Conservation (phyloP, 495 filamentous ascomycete species). For the Neurospora cerealis region DNA sequence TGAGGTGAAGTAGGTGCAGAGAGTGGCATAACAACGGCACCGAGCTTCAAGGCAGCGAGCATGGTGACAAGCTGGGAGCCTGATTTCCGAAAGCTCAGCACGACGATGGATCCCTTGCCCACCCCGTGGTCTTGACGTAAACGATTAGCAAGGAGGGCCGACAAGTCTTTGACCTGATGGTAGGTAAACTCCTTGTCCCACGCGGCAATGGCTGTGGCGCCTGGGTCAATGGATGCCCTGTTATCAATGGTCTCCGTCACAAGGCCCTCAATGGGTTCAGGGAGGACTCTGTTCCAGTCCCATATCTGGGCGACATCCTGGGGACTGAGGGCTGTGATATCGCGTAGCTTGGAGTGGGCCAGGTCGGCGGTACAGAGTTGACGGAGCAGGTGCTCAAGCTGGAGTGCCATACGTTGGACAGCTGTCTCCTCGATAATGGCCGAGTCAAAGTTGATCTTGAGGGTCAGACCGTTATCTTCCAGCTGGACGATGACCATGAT, state of each 20-base stretch:
- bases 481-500: background rate
- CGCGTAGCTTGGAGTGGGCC: conserved; percentile 2
- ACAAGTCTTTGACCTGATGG: background rate
- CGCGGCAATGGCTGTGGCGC: background rate
- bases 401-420: conserved; percentile 13
- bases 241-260: background rate
- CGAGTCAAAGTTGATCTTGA: conserved; percentile 11
- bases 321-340: conserved; percentile 11
- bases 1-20: background rate
- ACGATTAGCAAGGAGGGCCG: background rate
- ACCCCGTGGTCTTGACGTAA: background rate
- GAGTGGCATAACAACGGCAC: background rate
- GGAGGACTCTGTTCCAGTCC: conserved; percentile 7
- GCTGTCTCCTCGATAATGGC: conserved; percentile 13
- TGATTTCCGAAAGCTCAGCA: background rate
- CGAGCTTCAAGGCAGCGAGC: background rate
- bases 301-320: conserved; percentile 11
- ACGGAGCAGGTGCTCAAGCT: conserved; percentile 14
- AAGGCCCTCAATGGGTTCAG: background rate
- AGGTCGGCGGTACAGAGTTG: conserved; percentile 2
- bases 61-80: background rate
- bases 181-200: background rate
- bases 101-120: background rate
- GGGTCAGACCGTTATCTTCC: background rate
- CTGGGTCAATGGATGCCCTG: background rate